Evolutionary conservation across 371 early-diverging fungal genomes (phyloP).

Genomic region (Mortierella sp.): DNA sequence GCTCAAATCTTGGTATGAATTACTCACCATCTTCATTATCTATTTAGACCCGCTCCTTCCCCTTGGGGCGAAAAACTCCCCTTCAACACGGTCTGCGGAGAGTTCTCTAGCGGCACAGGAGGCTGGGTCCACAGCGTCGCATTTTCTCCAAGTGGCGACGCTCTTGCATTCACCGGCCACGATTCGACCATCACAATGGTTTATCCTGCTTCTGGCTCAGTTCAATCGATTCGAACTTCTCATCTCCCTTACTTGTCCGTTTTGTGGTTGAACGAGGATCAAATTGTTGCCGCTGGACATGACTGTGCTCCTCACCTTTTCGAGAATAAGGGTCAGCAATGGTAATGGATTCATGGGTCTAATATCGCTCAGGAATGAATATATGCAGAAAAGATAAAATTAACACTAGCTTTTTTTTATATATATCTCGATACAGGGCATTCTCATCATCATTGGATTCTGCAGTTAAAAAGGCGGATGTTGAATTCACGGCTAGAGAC

Average conservation of each 20-base stretch:
- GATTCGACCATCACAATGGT: slow-evolving; percentile 87
- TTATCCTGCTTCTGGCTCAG: slow-evolving; percentile 74
- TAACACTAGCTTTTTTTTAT: neutral
- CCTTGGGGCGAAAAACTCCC: slow-evolving; percentile 97
- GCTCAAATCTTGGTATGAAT: no score
- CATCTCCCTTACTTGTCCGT: slow-evolving; percentile 85
- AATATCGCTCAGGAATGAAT: no score
- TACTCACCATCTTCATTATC: neutral
- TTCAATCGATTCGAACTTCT: slow-evolving; percentile 70
- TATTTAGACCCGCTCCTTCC: slow-evolving; percentile 73
- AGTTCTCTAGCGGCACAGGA: slow-evolving; percentile 82
- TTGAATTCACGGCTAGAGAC: slow-evolving; percentile 77
- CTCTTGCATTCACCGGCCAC: slow-evolving; percentile 91
- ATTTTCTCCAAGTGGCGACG: slow-evolving; percentile 93
- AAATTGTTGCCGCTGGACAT: slow-evolving; percentile 91
- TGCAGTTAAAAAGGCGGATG: slow-evolving; percentile 71
- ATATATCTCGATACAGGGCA: slow-evolving; percentile 59
- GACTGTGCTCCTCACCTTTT: slow-evolving; percentile 92
- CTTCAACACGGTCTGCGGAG: slow-evolving; percentile 94
- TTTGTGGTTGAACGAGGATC: slow-evolving; percentile 81
- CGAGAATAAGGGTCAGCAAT: slow-evolving; percentile 72
- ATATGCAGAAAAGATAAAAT: no score
- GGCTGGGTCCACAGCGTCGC: slow-evolving; percentile 97
- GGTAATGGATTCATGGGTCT: no score
- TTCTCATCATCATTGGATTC: slow-evolving; percentile 81